These are phyloP conservation scores for Phialocephala subalpina DNA, from an alignment of 2,329 filamentous ascomycete species.

Conservation along the genomic window DNA sequence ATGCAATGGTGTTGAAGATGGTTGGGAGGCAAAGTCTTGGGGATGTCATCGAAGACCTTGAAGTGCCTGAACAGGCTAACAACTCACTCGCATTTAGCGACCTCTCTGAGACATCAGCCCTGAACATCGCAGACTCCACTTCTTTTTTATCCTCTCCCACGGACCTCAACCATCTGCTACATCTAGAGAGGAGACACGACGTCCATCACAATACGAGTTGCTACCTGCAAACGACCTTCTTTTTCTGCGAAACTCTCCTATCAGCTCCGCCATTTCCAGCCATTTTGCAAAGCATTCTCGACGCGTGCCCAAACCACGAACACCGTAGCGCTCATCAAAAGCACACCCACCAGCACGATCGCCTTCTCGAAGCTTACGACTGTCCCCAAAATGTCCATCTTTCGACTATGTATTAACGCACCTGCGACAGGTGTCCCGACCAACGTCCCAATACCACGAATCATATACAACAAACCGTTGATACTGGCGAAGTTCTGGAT, in stretches of 20 bases:
- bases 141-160: no score
- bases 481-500: slow-evolving; percentile 34
- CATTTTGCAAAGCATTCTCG: slow-evolving; percentile 3
- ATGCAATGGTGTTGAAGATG: no score
- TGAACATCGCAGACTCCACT: no score
- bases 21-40: no score
- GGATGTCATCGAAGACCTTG: no score
- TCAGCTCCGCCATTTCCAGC: not conserved
- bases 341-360: not conserved
- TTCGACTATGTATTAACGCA: not conserved
- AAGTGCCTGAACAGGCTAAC: no score
- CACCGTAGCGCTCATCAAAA: not conserved
- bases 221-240: not conserved
- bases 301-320: slow-evolving; percentile 1
- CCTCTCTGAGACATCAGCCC: no score
- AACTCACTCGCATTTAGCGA: no score
- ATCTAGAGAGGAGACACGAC: no score
- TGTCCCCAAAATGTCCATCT: not conserved
- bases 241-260: no score
- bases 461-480: slow-evolving; percentile 38
- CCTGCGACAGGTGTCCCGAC: slow-evolving; percentile 28
- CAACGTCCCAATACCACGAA: slow-evolving; percentile 35
- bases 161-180: no score
- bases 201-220: no score
- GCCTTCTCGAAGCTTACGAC: slow-evolving; percentile 5